Evolutionary conservation across 345 rosid species (phyloP).

Genomic region (Eucalyptus coolabah): DNA sequence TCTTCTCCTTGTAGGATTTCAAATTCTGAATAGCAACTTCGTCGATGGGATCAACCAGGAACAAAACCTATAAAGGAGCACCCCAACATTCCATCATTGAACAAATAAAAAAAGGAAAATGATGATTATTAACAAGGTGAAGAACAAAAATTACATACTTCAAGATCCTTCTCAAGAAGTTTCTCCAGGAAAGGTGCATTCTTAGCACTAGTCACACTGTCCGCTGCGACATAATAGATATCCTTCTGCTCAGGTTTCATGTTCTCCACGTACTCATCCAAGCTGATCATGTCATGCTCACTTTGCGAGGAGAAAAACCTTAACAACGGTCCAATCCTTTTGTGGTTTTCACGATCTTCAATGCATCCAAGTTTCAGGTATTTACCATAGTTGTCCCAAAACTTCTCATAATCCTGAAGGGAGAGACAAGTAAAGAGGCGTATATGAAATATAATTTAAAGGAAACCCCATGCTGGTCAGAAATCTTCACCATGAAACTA

Average conservation of each 20-base stretch:
- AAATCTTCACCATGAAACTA: background rate
- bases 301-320: constrained; percentile 96
- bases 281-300: constrained; percentile 84
- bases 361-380: constrained; percentile 83
- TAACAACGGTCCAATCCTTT: constrained; percentile 91
- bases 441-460: background rate
- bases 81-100: background rate
- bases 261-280: constrained; percentile 96
- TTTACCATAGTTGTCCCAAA: constrained; percentile 94
- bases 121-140: background rate
- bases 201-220: constrained; percentile 79
- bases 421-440: background rate
- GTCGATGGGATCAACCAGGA: constrained; percentile 85
- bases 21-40: constrained; percentile 89
- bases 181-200: constrained; percentile 95
- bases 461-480: background rate
- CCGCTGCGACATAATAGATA: constrained; percentile 82
- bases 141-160: constrained; percentile 26
- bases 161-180: constrained; percentile 76
- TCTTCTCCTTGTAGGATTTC: constrained; percentile 89
- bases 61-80: constrained; percentile 42
- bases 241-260: constrained; percentile 97
- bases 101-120: background rate
- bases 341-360: constrained; percentile 96
- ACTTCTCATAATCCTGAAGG: constrained; percentile 84